These are phyloP conservation scores for Epichloe bromicola DNA, from an alignment of 2,329 filamentous ascomycete genomes.

Conservation along the genomic window DNA sequence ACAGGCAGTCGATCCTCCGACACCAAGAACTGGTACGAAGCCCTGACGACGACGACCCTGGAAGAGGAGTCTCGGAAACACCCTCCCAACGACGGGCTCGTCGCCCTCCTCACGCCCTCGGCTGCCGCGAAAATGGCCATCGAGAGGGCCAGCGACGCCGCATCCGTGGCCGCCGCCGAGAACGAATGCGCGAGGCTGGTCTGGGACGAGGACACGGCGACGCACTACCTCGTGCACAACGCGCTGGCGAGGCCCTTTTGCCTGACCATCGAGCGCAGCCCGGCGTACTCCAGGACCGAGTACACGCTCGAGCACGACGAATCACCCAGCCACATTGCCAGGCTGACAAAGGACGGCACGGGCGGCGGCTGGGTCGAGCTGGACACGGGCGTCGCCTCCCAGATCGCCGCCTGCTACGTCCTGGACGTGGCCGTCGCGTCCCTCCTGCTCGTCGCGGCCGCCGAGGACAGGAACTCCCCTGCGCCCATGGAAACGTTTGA, in stretches of 20 bases:
- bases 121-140: conserved; percentile 51
- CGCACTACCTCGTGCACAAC: conserved; percentile 51
- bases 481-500: conserved; percentile 40
- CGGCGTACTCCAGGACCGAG: conserved; percentile 47
- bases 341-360: conserved; percentile 46
- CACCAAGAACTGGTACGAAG: conserved; percentile 43
- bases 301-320: conserved; percentile 55
- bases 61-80: conserved; percentile 41
- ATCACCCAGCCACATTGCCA: conserved; percentile 45
- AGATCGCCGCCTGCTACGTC: conserved; percentile 48
- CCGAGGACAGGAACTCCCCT: conserved; percentile 37
- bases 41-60: conserved; percentile 43
- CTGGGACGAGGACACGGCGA: conserved; percentile 51
- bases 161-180: conserved; percentile 49
- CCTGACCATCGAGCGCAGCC: conserved; percentile 43
- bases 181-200: conserved; percentile 57
- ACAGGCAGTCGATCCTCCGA: conserved; percentile 15
- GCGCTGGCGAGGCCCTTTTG: conserved; percentile 51
- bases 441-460: conserved; percentile 43
- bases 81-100: conserved; percentile 46
- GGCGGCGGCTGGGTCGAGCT: conserved; percentile 48
- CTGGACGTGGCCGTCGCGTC: conserved; percentile 50
- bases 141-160: conserved; percentile 44
- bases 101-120: conserved; percentile 56
- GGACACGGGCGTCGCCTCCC: conserved; percentile 45